Percentiles rank a stretch among this genome's conserved stretches.
phyloP scores from a whole-genome alignment of 768 basidiomycete species.

The Termitomyces sp. region DNA sequence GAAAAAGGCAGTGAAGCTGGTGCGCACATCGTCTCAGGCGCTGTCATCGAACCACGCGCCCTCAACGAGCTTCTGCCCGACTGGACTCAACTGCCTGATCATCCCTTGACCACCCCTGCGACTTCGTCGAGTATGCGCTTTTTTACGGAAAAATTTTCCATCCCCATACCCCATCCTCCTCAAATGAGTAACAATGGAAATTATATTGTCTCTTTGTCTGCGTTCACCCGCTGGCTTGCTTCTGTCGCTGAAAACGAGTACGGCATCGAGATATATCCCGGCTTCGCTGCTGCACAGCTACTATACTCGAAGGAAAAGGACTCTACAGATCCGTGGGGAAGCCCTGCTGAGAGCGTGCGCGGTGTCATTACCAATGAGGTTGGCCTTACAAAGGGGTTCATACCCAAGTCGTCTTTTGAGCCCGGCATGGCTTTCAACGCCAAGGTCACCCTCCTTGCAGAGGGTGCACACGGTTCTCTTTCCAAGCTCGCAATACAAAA shows the following conservation, averaged over 20 bases:
- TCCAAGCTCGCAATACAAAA: constrained; percentile 74
- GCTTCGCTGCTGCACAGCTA: constrained; percentile 88
- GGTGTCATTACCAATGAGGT: constrained; percentile 95
- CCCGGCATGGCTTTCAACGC: constrained; percentile 96
- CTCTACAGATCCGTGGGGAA: constrained; percentile 36
- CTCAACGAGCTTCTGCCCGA: constrained; percentile 87
- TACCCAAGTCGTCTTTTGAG: constrained; percentile 85
- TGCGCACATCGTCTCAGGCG: constrained; percentile 92
- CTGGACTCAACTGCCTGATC: constrained; percentile 62
- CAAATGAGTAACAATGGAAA: constrained; percentile 96
- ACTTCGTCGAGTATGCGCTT: constrained; percentile 82
- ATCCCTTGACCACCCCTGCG: constrained; percentile 81
- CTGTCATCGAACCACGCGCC: constrained; percentile 90
- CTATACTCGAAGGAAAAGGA: constrained; percentile 60
- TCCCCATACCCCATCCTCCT: constrained; percentile 93
- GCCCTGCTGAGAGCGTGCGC: constrained; percentile 48
- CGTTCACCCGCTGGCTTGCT: constrained; percentile 87
- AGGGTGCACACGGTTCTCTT: constrained; percentile 92
- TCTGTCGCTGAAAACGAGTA: constrained; percentile 71
- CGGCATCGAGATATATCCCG: constrained; percentile 95
- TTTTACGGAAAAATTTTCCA: constrained; percentile 61
- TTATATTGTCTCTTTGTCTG: constrained; percentile 87
- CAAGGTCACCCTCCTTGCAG: constrained; percentile 88
- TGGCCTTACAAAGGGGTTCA: constrained; percentile 74
- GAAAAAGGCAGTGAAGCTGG: constrained; percentile 96